Base-by-base conservation (phyloP, 176 grass and related monocot species). In the Saccharum officinarum region DNA sequence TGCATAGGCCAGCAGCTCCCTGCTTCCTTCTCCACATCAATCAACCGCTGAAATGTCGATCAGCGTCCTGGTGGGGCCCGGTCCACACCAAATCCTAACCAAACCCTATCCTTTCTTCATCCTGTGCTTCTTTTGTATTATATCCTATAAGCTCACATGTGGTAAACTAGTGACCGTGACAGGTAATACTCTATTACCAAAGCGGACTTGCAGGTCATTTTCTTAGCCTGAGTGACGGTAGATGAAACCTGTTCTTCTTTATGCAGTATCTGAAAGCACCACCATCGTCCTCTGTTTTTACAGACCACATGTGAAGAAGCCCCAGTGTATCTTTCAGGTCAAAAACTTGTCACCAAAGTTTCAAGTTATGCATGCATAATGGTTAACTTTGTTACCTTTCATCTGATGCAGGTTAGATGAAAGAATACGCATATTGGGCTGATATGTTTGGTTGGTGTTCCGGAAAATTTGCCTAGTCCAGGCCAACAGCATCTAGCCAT, bases 131-230 rank as follows among this genome's bases (percentile, higher is more conserved):
- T 86, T 67, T 80, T 50, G 68, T 12, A 79, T 76, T 90, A 83
- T 91, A 86, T 80, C 80, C 80, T 79, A 47, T 14, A 44, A 81
- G 68, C 47, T 49, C 85, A 84, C 89, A 84, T 81, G 81, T 81
- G 89, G 81, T 73, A 72, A 79, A 78, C 33, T 18, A 62, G 74
- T 49, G 52, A 71, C 1, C 2, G 1, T 65, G 86, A 88, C 65
- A 30, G 49, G 65, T 83, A 82, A 33, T 87, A 75, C 71, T 30
- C 71, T 60, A 61, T 26, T 57, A 78, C 34, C 18, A 26, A 26
- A 14, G 33, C 33, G 33, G 61, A 57, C 37, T 12, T 36, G 5
- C 47, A 26, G 45, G 68, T 89, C 76, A 38, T 68, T 89, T 80
- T 80, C 81, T 85, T 59, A 10, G 10, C 36, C 33, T 26, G 23